Evolutionary conservation across 2,329 filamentous ascomycete genomes (phyloP), one percentile per base, ranked within the genome.

Genomic region (Penicillium occitanis): DNA sequence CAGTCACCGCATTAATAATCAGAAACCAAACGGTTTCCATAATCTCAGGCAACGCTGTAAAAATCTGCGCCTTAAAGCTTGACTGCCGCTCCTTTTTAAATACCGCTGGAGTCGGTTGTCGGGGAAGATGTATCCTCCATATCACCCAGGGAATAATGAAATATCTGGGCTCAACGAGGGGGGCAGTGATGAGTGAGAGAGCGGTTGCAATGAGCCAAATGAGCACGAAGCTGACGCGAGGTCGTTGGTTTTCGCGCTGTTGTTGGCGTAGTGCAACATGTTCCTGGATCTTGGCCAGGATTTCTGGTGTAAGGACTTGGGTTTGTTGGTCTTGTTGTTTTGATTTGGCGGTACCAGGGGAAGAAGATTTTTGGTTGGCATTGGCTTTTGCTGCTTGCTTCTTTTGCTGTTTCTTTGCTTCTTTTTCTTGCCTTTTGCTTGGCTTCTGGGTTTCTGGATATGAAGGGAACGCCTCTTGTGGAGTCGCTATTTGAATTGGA

Each of bases 91-190:
- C 10, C 33, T 42, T 44, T 22, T 35, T 63, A 17, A 75, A 74
- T 25, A 69, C 67, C 2, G 73, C 67, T 14, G 75, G 74, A 46
- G 71, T 73, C 60, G 61, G 83, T 77, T 73, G 70, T 6, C 72
- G 70, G 0, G 92, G 92, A 0, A 96, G 80, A 72, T 96, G 86
- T 7, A 98, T 79, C 0, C 95, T 86, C 92, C 93, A 98, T 72
- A 97, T 88, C 8, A 97, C 86, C 92, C 93, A 99, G 0, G 94
- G 93, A 13, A 97, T 84, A 74, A 99, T 96, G 77, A 97, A 97
- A 78, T 99, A 99, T 14, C 95, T 87, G 14, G 95, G 95, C 77
- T 99, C 95, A 10, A 99, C 94, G 0, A 99, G 85, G 0, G 95
- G 93, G 0, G 95, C 93, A 0, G 92, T 95, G 64, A 97, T 81